Evolutionary conservation across 148 eudicot species (phyloP), one percentile per base, ranked within the genome.

Genomic region (Silene uniflora): DNA sequence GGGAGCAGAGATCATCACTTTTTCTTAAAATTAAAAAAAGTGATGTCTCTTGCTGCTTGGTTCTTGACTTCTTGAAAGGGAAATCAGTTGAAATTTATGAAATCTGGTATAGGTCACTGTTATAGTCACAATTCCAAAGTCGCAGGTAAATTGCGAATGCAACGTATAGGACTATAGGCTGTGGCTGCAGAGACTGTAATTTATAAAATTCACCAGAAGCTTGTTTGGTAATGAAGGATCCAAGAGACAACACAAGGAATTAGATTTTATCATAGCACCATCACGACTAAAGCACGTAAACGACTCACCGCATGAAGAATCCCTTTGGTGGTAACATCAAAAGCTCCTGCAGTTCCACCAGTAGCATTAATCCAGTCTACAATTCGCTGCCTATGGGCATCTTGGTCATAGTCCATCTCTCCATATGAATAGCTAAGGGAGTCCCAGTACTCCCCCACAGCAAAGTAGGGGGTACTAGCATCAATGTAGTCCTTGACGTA

Each of bases 361-460:
- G 99, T 76, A 81, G 90, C 97, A 85, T 91, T 96, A 27, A 96
- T 91, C 99, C 99, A 96, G 82, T 96, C 97, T 21, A 96, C 27
- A 44, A 92, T 96, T 83, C 99, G 87, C 88, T 96, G 99, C 71
- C 99, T 76, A 79, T 96, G 99, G 11, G 89, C 88, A 87, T 96
- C 98, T 88, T 96, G 99, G 81, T 92, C 83, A 82, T 91, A 89
- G 75, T 96, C 97, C 97, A 96, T 85, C 82, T 92, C 95, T 46
- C 95, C 91, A 55, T 96, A 92, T 1, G 90, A 81, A 76, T 96
- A 96, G 64, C 89, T 89, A 58, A 96, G 97, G 52, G 99, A 96
- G 85, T 96, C 99, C 99, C 99, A 96, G 77, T 88, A 91, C 83
- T 96, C 99, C 13, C 99, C 99, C 1, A 96, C 97, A 25, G 99